Base-by-base conservation (phyloP, 805 yeast species). In the Danielia reshetovae region DNA sequence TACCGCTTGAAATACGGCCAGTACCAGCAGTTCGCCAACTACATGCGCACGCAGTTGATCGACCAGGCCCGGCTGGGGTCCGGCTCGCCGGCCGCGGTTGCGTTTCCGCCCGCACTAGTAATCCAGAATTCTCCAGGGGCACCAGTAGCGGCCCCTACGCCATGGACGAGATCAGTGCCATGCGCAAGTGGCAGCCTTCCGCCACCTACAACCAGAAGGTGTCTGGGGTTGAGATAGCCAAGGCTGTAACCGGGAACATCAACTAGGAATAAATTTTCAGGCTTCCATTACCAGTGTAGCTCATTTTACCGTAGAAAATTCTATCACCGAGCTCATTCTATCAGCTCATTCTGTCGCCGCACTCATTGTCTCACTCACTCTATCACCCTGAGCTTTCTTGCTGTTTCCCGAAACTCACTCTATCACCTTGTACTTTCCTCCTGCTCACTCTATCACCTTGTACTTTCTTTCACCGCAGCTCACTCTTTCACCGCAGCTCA, bases 161-260 rank as follows among this genome's bases (percentile, higher is more conserved):
- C 8, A 79, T 87, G 45, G 98, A 90, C 60, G 97, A 89, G 51
- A 81, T 90, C 28, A 71, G 96, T 50, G 73, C 78, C 51, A 76
- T 82, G 13, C 70, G 88, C 51, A 83, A 79, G 55, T 80, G 84
- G 75, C 76, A 72, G 35, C 85, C 90, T 7, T 75, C 78, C 32
- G 49, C 69, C 13, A 62, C 73, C 16, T 84, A 84, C 51, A 73
- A 69, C 35, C 85, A 81, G 46, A 82, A 83, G 59, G 58, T 81
- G 25, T 75, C 76, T 35, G 87, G 82, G n/a, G 77, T 79, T 16
- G 80, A 72, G 31, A 77, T 79, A 35, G 74, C 81, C 32, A 76
- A 74, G 54, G 73, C 81, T 36, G 82, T 79, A 15, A 71, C 73
- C 45, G 76, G 73, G 35, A 74, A 69, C 46, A 54, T 63, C 21